A percentile compares a stretch with the other conserved stretches of the same genome.
Evolutionary conservation across 192 early-diverging fungal species (phyloP).

Genomic region (Coemansia sp.): DNA sequence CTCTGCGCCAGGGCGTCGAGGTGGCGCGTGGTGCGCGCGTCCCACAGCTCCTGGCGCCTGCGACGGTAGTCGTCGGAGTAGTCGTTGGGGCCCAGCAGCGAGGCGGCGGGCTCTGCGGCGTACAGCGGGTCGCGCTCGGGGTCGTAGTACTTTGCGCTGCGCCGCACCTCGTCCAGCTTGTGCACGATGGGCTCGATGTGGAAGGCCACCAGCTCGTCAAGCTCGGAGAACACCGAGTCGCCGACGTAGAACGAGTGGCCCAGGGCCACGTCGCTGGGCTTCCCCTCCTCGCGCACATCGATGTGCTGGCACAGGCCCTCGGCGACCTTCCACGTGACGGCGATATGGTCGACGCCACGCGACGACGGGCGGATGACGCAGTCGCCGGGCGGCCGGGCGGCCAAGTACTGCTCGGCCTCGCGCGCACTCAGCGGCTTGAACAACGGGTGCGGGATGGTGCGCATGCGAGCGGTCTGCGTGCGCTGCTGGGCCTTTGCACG

Average conservation of each 20-base stretch:
- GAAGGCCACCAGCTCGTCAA: constrained; percentile 88
- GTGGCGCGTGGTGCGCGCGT: constrained; percentile 49
- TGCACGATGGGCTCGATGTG: constrained; percentile 82
- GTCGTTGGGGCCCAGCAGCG: constrained; percentile 20
- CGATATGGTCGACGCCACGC: constrained; percentile 82
- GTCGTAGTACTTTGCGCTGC: constrained; percentile 76
- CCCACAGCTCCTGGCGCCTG: constrained; percentile 33
- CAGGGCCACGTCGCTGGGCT: constrained; percentile 69
- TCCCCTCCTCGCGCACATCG: constrained; percentile 54
- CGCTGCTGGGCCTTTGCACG: constrained; percentile 28
- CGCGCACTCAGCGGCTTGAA: constrained; percentile 72
- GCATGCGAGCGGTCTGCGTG: constrained; percentile 46
- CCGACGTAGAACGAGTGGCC: constrained; percentile 69
- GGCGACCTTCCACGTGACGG: constrained; percentile 90
- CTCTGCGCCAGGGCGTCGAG: constrained; percentile 53
- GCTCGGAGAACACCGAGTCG: constrained; percentile 69
- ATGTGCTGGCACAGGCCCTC: constrained; percentile 87
- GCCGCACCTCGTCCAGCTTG: constrained; percentile 66
- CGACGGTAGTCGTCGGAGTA: constrained; percentile 17
- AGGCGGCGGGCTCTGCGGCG: constrained; percentile 54
- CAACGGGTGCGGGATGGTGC: constrained; percentile 80
- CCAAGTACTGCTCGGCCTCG: constrained; percentile 73
- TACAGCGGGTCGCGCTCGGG: constrained; percentile 52
- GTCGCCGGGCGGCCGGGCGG: constrained; percentile 64
- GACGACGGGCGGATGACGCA: constrained; percentile 89